These are phyloP conservation scores for Gymnopilus junonius DNA, from an alignment of 768 basidiomycete genomes.

Conservation along the genomic window DNA sequence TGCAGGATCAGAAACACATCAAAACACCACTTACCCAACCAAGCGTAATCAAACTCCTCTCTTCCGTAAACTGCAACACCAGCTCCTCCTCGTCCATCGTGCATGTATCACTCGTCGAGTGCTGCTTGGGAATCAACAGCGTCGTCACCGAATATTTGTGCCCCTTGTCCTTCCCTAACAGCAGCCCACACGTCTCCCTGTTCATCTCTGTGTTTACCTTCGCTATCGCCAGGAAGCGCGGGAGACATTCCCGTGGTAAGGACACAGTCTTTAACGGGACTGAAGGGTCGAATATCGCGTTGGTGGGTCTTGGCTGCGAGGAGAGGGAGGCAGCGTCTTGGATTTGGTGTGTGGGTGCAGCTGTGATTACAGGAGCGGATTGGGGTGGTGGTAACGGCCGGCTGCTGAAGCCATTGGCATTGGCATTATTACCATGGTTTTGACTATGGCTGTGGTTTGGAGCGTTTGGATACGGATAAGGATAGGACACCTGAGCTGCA, in stretches of 20 bases:
- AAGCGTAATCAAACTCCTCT: constrained; percentile 79
- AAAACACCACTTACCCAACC: constrained; percentile 70
- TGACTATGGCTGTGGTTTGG: neutral
- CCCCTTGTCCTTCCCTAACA: constrained; percentile 72
- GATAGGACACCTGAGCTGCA: neutral
- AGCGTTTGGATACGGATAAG: neutral
- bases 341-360: neutral
- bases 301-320: constrained; percentile 21
- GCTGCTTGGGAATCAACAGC: constrained; percentile 87
- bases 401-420: neutral
- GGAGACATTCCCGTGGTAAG: constrained; percentile 75
- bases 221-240: constrained; percentile 78
- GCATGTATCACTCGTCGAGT: constrained; percentile 89
- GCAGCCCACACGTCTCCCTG: constrained; percentile 84
- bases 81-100: constrained; percentile 91
- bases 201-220: constrained; percentile 77
- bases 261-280: constrained; percentile 62
- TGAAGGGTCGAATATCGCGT: constrained; percentile 28
- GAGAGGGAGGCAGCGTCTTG: constrained; percentile 10
- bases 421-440: neutral
- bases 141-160: constrained; percentile 76
- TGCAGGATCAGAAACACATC: too few relatives aligned
- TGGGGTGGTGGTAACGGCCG: neutral
- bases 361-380: neutral
- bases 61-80: constrained; percentile 84